Base-by-base conservation (phyloP, 257 asterid genomes). In the Capsicum baccatum region DNA sequence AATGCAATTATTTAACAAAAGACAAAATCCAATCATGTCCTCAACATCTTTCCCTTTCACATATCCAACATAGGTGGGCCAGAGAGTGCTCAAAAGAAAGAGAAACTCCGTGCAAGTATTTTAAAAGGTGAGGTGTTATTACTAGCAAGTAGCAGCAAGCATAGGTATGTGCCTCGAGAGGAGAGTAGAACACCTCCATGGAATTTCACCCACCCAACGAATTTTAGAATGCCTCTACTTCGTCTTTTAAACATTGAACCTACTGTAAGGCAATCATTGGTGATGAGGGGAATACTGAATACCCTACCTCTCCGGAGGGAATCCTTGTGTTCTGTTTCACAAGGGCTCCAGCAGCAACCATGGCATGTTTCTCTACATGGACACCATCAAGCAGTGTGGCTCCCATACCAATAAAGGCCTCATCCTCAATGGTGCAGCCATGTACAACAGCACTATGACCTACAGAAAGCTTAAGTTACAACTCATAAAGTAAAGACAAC, bases 311-410 rank as follows among this genome's bases (percentile, higher is more conserved):
- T 9, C 91, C 92, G 6, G 83, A 70, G 19, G 91, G 91, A 21
- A 79, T 86, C 86, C 93, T 91, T 1, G 95, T 91, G 83, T 92
- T 88, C 89, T 94, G 98, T 87, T 94, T 92, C 83, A 95, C 97
- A 82, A 95, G 98, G 39, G 98, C 84, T 60, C 98, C 98, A 0
- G 98, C 98, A 86, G 96, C 97, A 87, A 95, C 98, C 97, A 95
- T 95, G 86, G 96, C 92, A 86, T 92, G 94, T 84, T 92, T 95
- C 84, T 92, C 98, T 19, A 94, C 93, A 84, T 91, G 96, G 42
- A 91, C 98, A 17, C 98, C 98, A 82, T 95, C 98, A 79, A 95
- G 98, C 85, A 94, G 91, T 48, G 89, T 92, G 35, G 97, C 98
- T 84, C 96, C 95, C 98, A 95, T 94, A 52, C 98, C 98, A 85